Evolutionary conservation across 192 early-diverging fungal species (phyloP).

Genomic region (Gaertneriomyces semiglobifer): DNA sequence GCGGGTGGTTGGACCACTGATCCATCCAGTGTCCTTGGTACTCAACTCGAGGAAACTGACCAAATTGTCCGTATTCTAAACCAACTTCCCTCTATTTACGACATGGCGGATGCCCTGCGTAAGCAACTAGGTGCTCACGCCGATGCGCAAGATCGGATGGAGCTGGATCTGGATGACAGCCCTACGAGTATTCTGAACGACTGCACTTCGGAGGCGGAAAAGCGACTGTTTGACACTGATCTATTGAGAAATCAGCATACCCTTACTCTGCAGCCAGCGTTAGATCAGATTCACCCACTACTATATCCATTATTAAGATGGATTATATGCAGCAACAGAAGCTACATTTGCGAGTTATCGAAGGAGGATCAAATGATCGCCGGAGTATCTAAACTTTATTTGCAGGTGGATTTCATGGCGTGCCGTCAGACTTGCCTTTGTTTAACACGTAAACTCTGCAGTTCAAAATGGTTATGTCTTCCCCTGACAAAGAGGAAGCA

Average conservation of each 20-base stretch:
- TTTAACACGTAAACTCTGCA: background rate
- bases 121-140: slow-evolving; percentile 5
- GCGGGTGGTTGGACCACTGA: no score
- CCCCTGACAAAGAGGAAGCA: slow-evolving; percentile 41
- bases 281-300: slow-evolving; percentile 40
- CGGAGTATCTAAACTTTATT: slow-evolving; percentile 32
- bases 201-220: background rate
- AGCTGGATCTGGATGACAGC: slow-evolving; percentile 12
- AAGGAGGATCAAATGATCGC: slow-evolving; percentile 17
- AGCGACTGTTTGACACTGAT: slow-evolving; percentile 1
- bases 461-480: slow-evolving; percentile 49
- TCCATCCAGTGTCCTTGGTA: no score
- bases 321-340: slow-evolving; percentile 46
- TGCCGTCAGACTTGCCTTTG: background rate
- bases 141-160: background rate
- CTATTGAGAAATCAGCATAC: slow-evolving; percentile 3
- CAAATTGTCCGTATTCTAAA: background rate
- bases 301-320: slow-evolving; percentile 46
- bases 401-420: slow-evolving; percentile 23
- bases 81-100: slow-evolving; percentile 5
- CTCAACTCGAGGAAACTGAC: no score
- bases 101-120: slow-evolving; percentile 6
- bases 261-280: slow-evolving; percentile 18
- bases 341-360: slow-evolving; percentile 35
- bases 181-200: background rate